Evolutionary conservation across 768 basidiomycete genomes (phyloP).

Genomic region (Lactifluus volemus): DNA sequence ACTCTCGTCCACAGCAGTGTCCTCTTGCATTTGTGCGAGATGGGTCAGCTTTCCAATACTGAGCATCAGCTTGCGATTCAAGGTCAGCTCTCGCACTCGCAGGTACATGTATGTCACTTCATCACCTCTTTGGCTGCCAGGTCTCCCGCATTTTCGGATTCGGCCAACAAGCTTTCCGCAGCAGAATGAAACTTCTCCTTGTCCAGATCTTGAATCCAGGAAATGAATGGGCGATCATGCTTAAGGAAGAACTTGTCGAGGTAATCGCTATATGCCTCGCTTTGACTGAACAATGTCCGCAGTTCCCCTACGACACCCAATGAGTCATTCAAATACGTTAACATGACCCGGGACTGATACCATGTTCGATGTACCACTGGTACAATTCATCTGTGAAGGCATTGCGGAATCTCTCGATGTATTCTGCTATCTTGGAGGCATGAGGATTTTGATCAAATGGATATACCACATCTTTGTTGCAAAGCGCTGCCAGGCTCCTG

Average conservation of each 20-base stretch:
- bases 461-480: constrained; percentile 58
- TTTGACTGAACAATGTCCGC: constrained; percentile 73
- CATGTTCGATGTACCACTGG: constrained; percentile 87
- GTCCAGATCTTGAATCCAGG: constrained; percentile 86
- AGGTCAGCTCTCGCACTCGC: neutral
- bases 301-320: constrained; percentile 50
- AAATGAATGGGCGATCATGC: constrained; percentile 48
- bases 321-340: neutral
- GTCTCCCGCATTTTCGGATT: constrained; percentile 46
- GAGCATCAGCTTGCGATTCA: constrained; percentile 60
- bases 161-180: constrained; percentile 51
- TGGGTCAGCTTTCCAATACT: constrained; percentile 85
- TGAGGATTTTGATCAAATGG: constrained; percentile 60
- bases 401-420: constrained; percentile 71
- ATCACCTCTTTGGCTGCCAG: constrained; percentile 74
- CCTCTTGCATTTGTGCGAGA: constrained; percentile 53
- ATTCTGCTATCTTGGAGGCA: constrained; percentile 50
- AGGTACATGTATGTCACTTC: neutral
- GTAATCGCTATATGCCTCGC: constrained; percentile 48
- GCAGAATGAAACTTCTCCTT: constrained; percentile 58
- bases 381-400: constrained; percentile 87
- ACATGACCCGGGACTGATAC: constrained; percentile 31
- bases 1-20: constrained; percentile 36
- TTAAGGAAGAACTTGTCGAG: constrained; percentile 67
- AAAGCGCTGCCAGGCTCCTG: constrained; percentile 73